Conservation (phyloP, 2,329 filamentous ascomycete species). For the Arthrobotrys entomopaga region DNA sequence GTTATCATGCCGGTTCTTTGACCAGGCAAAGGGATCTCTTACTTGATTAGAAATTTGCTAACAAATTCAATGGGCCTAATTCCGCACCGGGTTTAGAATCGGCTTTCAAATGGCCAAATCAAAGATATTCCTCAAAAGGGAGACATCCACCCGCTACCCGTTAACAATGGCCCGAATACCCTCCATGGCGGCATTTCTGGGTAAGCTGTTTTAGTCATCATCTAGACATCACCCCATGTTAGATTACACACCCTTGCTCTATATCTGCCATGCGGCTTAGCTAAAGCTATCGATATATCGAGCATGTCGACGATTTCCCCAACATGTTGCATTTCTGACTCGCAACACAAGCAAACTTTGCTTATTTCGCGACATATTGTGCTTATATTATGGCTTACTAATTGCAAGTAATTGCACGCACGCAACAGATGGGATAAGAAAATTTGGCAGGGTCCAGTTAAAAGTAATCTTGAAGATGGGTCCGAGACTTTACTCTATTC, state of each 20-base stretch:
- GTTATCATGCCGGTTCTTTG: constrained; percentile 17
- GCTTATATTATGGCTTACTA: constrained; percentile 21
- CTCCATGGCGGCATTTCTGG: constrained; percentile 71
- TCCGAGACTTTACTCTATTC: constrained; percentile 57
- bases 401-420: not conserved
- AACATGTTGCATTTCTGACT: constrained; percentile 41
- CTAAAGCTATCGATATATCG: too few relatives aligned
- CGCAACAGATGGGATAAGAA: constrained; percentile 47
- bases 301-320: not conserved
- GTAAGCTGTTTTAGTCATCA: constrained; percentile 61
- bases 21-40: too few relatives aligned
- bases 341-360: constrained; percentile 22
- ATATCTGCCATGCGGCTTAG: too few relatives aligned
- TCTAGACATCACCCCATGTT: not conserved
- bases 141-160: constrained; percentile 69
- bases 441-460: constrained; percentile 29
- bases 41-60: constrained; percentile 15
- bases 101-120: constrained; percentile 47
- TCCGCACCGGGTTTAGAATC: constrained; percentile 47
- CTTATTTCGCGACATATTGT: constrained; percentile 10
- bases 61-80: constrained; percentile 1
- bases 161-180: constrained; percentile 81
- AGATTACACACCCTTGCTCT: constrained; percentile 10
- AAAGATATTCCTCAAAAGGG: constrained; percentile 48
- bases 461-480: constrained; percentile 58